These are phyloP conservation scores for Metschnikowia baotianmanensis DNA, from an alignment of 805 yeast species.

Conservation along the genomic window DNA sequence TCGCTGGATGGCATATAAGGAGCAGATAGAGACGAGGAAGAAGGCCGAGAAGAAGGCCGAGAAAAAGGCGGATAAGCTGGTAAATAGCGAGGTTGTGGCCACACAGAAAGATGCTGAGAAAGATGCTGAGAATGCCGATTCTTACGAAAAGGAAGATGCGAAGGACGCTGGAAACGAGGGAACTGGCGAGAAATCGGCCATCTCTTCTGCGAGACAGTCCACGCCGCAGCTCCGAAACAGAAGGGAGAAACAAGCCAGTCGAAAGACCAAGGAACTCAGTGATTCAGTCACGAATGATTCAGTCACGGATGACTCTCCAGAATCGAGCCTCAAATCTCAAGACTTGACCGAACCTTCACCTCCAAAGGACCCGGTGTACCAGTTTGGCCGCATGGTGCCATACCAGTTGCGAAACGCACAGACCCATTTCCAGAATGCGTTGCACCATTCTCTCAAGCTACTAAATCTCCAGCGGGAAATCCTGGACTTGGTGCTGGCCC, in stretches of 20 bases:
- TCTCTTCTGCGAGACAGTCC: not conserved
- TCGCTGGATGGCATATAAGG: not conserved
- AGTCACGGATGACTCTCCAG: too few species aligned
- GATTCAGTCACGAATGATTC: too few species aligned
- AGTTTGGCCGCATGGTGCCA: constrained; percentile 51
- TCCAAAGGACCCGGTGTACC: constrained; percentile 30
- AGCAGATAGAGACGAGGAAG: not conserved
- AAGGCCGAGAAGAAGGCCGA: constrained; percentile 1
- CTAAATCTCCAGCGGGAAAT: constrained; percentile 24
- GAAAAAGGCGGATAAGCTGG: not conserved
- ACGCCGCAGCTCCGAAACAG: not conserved
- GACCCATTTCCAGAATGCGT: constrained; percentile 31
- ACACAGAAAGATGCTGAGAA: too few species aligned
- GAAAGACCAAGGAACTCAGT: too few species aligned
- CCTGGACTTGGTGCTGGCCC: not conserved
- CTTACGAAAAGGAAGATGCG: not conserved
- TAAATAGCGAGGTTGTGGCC: too few species aligned
- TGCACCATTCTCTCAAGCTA: constrained; percentile 24
- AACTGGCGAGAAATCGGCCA: not conserved
- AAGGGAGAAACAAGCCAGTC: not conserved
- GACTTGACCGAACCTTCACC: too few species aligned
- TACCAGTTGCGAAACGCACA: constrained; percentile 39
- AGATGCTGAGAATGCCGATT: not conserved
- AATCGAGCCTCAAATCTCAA: too few species aligned
- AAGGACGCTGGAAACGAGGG: not conserved